Conservation (phyloP, 1,284 basidiomycete genomes). For the Rhodotorula sp. region DNA sequence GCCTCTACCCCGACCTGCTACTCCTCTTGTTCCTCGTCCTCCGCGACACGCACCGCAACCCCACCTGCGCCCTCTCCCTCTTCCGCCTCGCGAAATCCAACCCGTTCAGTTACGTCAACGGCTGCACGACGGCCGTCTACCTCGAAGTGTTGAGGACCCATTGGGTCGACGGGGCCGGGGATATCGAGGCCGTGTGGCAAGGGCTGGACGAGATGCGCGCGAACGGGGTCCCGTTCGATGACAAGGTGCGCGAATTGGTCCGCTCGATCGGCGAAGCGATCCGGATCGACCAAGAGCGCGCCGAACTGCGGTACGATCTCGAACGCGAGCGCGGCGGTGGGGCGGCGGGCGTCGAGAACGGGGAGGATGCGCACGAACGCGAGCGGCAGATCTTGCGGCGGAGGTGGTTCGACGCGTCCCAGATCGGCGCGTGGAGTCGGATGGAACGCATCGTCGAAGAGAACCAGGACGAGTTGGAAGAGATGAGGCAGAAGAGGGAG, state of each 20-base stretch:
- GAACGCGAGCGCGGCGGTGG: background rate
- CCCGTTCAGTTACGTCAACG: constrained; percentile 30
- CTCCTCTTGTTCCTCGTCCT: constrained; percentile 30
- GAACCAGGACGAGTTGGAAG: constrained; percentile 16
- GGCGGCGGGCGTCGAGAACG: background rate
- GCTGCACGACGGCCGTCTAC: constrained; percentile 35
- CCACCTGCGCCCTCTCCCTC: constrained; percentile 26
- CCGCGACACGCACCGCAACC: constrained; percentile 29
- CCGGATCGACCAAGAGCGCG: constrained; percentile 24
- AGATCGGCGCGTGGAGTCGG: constrained; percentile 25
- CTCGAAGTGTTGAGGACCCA: constrained; percentile 33
- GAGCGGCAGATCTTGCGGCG: background rate
- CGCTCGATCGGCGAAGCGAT: constrained; percentile 26
- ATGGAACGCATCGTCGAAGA: constrained; percentile 39
- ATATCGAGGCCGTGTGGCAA: constrained; percentile 24
- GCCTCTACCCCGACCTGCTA: constrained; percentile 34
- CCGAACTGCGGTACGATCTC: constrained; percentile 11
- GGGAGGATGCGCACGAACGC: no score
- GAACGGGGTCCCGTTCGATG: constrained; percentile 26
- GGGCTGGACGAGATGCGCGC: constrained; percentile 36
- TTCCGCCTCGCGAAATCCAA: constrained; percentile 36
- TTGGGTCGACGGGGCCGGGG: constrained; percentile 25
- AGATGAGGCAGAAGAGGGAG: constrained; percentile 1
- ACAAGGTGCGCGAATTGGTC: constrained; percentile 21
- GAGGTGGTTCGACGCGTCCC: background rate